Evolutionary conservation across 352 stramenopile species (phyloP), one percentile per base, ranked within the genome.

Genomic region (Phytophthora boehmeriae): DNA sequence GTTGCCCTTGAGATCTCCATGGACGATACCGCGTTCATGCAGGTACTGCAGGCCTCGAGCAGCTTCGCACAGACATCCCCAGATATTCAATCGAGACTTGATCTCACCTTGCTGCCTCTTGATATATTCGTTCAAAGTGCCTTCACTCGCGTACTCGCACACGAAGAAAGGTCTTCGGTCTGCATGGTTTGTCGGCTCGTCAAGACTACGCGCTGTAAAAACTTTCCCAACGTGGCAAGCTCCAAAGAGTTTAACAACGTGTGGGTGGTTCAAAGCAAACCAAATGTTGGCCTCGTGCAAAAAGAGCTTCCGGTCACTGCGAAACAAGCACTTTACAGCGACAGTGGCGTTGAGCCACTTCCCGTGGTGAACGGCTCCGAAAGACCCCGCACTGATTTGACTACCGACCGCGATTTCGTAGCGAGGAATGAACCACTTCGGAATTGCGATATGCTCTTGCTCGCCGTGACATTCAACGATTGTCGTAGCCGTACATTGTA

Each of bases 1-100:
- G 46, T 79, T 85, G 23, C 78, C 76, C 68, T 97, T 97, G 16
- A 97, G 73, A 56, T 97, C 86, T 8, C 88, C 76, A 45, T 97
- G 89, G 16, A 96, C 67, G 27, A 89, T 72, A 4, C 69, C 54
- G 11, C 70, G 55, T 8, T 69, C 46, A 48, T 76, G 71, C 17
- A 79, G 39, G 22, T 75, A 44, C 19, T 64, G 55, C 22, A 79
- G 54, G 2, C 67, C 67, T 36, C 46, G 63, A 50, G 71, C 55
- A 42, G 67, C 59, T 59, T 79, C 59, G 20, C 23, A 44, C 41
- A 68, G 17, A 41, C 50, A 68, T 25, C 30, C 63, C 63, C 63
- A 72, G 5, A 57, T 45, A 25, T 68, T 36, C 38, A 45, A 54
- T 2, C 44, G 46, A 47, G 51, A 60, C n/a, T 63, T 59, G 39